Percentiles rank a stretch among this genome's conserved stretches.
Conservation (phyloP, 805 yeast genomes). For the Tetrapisispora nanseiensis region DNA sequence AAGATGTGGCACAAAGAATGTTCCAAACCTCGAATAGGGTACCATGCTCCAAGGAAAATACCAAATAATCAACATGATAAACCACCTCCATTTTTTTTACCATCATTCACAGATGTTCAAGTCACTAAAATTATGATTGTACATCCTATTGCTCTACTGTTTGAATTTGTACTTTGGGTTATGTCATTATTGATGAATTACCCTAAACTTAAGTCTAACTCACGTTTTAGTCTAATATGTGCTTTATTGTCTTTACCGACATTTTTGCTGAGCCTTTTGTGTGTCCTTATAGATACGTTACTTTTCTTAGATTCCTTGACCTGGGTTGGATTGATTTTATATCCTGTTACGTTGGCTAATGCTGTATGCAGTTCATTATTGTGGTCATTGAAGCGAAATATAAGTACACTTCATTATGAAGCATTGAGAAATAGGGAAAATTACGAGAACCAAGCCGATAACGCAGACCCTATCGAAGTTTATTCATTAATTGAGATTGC, state of each 20-base stretch:
- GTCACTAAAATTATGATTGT: constrained; percentile 54
- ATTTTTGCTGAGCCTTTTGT: constrained; percentile 58
- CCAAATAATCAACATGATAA: not conserved
- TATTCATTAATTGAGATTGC: constrained; percentile 9
- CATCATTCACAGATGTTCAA: constrained; percentile 48
- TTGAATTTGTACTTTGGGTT: constrained; percentile 39
- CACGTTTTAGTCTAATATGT: constrained; percentile 38
- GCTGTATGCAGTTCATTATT: constrained; percentile 55
- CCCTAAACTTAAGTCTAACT: constrained; percentile 30
- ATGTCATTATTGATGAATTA: constrained; percentile 30
- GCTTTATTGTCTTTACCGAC: constrained; percentile 56
- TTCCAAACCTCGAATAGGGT: not conserved
- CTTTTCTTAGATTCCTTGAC: constrained; percentile 65
- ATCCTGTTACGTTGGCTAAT: constrained; percentile 56
- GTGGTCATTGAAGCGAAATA: constrained; percentile 64
- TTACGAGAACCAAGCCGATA: constrained; percentile 2
- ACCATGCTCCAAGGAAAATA: not conserved
- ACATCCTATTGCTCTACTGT: constrained; percentile 54
- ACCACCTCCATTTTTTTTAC: constrained; percentile 26
- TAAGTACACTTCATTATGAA: constrained; percentile 28
- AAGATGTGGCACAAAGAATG: not conserved
- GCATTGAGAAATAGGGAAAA: not conserved
- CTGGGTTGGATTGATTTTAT: constrained; percentile 80
- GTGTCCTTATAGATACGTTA: constrained; percentile 73
- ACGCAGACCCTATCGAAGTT: constrained; percentile 6